These are phyloP conservation scores for Malania oleifera DNA, from an alignment of 164 flowering plant species.

Conservation along the genomic window DNA sequence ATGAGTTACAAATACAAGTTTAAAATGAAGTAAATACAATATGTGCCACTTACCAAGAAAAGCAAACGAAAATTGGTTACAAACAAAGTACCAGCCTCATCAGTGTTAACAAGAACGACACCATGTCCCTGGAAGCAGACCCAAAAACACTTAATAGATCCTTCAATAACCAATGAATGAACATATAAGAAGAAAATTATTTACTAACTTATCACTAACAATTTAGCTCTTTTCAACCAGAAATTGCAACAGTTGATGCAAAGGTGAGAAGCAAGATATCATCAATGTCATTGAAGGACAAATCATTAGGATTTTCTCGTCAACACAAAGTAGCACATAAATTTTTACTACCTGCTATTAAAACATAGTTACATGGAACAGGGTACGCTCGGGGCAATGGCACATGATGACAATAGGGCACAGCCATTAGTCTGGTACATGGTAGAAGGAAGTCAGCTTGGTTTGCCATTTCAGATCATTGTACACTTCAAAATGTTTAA, in stretches of 20 bases:
- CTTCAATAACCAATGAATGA: background rate
- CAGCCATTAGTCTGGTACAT: no score
- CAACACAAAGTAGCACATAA: no score
- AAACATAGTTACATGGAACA: no score
- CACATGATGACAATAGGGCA: no score
- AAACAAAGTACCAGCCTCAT: conserved; percentile 83
- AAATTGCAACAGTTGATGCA: background rate
- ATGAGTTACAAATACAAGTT: no score
- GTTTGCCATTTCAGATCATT: no score
- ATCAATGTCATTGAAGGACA: background rate
- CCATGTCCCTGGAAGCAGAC: conserved; percentile 62
- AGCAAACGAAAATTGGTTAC: conserved; percentile 93
- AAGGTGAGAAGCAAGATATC: background rate
- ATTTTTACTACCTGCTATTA: no score
- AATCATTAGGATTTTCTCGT: background rate
- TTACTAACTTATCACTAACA: background rate
- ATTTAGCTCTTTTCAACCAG: background rate
- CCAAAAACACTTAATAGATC: background rate
- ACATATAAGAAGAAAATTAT: background rate
- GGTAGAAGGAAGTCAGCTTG: no score
- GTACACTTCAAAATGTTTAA: no score
- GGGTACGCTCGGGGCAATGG: no score
- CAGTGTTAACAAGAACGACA: conserved; percentile 86
- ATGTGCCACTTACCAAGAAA: conserved; percentile 64
- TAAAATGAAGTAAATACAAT: conserved; percentile 3